Conservation (phyloP, 192 early-diverging fungal species). For the Paraglomus occultum region DNA sequence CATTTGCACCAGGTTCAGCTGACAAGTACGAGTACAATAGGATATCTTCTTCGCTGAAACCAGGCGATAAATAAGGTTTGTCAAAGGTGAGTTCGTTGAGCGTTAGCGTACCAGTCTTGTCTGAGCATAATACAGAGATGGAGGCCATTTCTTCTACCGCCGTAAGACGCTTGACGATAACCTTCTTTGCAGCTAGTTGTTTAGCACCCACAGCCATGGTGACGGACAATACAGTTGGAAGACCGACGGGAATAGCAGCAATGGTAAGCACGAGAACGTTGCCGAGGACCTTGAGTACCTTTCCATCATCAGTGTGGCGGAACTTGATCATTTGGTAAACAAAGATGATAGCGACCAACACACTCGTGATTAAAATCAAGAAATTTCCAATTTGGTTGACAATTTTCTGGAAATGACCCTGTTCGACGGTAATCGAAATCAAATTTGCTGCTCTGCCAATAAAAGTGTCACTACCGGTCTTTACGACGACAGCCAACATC, state of each 20-base stretch:
- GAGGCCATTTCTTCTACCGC: slow-evolving; percentile 95
- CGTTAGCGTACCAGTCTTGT: slow-evolving; percentile 91
- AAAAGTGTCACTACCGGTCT: slow-evolving; percentile 92
- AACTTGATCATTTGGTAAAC: slow-evolving; percentile 64
- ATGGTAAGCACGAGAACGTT: slow-evolving; percentile 77
- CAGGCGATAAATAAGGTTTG: slow-evolving; percentile 71
- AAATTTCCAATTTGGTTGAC: slow-evolving; percentile 94
- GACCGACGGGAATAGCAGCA: slow-evolving; percentile 89
- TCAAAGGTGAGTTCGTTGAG: slow-evolving; percentile 93
- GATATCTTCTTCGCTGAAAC: slow-evolving; percentile 71
- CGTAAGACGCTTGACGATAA: slow-evolving; percentile 93
- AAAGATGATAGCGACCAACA: slow-evolving; percentile 78
- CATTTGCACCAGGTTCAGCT: slow-evolving; percentile 87
- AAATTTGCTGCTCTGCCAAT: slow-evolving; percentile 93
- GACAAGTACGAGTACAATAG: slow-evolving; percentile 80
- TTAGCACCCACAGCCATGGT: slow-evolving; percentile 97
- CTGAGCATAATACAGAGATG: slow-evolving; percentile 80
- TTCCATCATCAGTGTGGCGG: slow-evolving; percentile 34
- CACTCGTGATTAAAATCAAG: slow-evolving; percentile 77
- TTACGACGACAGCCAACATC: slow-evolving; percentile 87
- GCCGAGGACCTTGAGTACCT: slow-evolving; percentile 48
- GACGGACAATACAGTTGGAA: slow-evolving; percentile 94
- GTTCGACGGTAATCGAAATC: slow-evolving; percentile 88
- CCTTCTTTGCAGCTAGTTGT: slow-evolving; percentile 88
- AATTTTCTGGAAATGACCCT: slow-evolving; percentile 97